Evolutionary conservation across 2,329 filamentous ascomycete species (phyloP).

Genomic region (Diaporthe sp.): DNA sequence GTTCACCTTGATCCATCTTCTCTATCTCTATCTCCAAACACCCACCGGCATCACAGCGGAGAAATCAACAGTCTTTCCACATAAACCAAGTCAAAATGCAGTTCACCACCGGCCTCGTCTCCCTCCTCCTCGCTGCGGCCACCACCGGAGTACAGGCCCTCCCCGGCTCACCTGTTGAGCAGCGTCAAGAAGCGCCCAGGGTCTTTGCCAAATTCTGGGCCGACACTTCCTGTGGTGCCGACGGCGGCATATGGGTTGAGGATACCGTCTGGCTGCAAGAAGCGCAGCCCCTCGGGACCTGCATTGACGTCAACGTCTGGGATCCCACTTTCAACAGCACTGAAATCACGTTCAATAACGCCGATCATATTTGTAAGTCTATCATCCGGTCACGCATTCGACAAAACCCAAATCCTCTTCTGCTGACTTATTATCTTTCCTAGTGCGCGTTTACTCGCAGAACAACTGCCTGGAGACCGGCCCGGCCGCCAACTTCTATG

Average conservation of each 20-base stretch:
- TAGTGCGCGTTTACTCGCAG: background rate
- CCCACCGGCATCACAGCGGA: background rate
- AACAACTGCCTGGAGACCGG: background rate
- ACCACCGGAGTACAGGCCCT: conserved; percentile 8
- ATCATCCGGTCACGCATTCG: background rate
- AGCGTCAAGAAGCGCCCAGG: background rate
- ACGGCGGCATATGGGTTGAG: background rate
- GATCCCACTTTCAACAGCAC: background rate
- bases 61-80: background rate
- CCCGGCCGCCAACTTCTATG: background rate
- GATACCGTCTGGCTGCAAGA: conserved; percentile 4
- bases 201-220: conserved; percentile 1
- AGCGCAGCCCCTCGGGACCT: background rate
- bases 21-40: background rate
- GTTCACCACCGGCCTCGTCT: conserved; percentile 8
- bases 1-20: background rate
- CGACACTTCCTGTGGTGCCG: background rate
- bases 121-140: background rate
- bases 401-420: background rate
- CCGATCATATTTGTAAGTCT: background rate
- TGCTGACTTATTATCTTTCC: background rate
- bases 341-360: background rate
- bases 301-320: background rate
- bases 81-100: background rate
- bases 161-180: background rate